phyloP scores from a whole-genome alignment of 495 filamentous ascomycete species.

The Clohesyomyces aquaticus region DNA sequence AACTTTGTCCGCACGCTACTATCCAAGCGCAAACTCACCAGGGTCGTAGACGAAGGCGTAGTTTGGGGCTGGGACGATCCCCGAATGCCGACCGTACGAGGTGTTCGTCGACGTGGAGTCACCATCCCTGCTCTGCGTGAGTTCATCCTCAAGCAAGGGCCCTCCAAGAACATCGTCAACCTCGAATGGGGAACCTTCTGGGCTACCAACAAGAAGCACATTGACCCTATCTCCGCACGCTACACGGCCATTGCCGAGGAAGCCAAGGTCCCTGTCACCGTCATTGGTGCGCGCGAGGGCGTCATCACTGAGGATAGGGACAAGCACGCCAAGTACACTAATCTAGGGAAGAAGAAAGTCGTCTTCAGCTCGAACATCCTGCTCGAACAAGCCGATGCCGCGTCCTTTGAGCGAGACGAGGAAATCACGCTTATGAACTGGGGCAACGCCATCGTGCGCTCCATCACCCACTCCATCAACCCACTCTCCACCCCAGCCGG shows the following conservation, averaged over 20 bases:
- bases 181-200: slow-evolving; percentile 92
- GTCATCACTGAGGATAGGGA: slow-evolving; percentile 74
- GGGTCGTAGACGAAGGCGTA: slow-evolving; percentile 80
- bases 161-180: slow-evolving; percentile 82
- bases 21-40: slow-evolving; percentile 93
- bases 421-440: slow-evolving; percentile 96
- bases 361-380: slow-evolving; percentile 70
- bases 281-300: slow-evolving; percentile 69
- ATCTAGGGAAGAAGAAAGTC: slow-evolving; percentile 83
- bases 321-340: slow-evolving; percentile 84
- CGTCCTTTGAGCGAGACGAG: slow-evolving; percentile 78
- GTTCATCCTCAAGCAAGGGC: slow-evolving; percentile 92
- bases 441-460: slow-evolving; percentile 88
- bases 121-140: slow-evolving; percentile 85
- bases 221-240: slow-evolving; percentile 83
- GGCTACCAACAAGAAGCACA: slow-evolving; percentile 94
- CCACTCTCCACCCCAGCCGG: slow-evolving; percentile 44
- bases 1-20: slow-evolving; percentile 91
- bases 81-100: slow-evolving; percentile 90
- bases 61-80: slow-evolving; percentile 97
- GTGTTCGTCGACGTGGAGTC: slow-evolving; percentile 87
- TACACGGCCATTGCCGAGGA: slow-evolving; percentile 78
- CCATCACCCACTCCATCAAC: slow-evolving; percentile 64
- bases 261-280: slow-evolving; percentile 66
- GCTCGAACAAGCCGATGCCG: slow-evolving; percentile 84